Evolutionary conservation across 306 rosid species (phyloP).

Genomic region (Vigna nakashimae): DNA sequence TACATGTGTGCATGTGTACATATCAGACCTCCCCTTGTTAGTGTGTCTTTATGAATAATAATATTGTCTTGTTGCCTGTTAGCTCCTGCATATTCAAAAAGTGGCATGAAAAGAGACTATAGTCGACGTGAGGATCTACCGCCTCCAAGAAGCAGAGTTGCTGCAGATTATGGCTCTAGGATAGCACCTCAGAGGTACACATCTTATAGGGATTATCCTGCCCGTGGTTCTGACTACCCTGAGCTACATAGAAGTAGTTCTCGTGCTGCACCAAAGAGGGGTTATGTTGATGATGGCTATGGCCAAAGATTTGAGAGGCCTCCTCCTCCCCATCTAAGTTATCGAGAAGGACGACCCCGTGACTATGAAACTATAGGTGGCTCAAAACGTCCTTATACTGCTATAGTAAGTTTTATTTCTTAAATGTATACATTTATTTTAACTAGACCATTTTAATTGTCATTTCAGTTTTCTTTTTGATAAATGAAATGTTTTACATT

Average conservation of each 20-base stretch:
- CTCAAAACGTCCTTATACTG: constrained; percentile 83
- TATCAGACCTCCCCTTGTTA: constrained; percentile 23
- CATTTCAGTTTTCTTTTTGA: constrained; percentile 17
- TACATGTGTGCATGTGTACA: background rate
- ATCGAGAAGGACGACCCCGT: constrained; percentile 76
- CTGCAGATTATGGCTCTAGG: constrained; percentile 72
- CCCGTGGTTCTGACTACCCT: constrained; percentile 70
- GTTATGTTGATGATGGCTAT: constrained; percentile 82
- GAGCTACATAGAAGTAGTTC: constrained; percentile 71
- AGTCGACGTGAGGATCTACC: constrained; percentile 75
- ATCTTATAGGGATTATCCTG: constrained; percentile 74
- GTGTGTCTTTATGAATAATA: constrained; percentile 19
- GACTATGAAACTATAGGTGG: constrained; percentile 80
- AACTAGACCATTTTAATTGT: background rate
- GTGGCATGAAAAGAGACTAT: constrained; percentile 82
- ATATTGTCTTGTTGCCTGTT: constrained; percentile 28
- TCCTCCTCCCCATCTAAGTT: constrained; percentile 67
- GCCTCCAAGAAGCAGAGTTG: constrained; percentile 76
- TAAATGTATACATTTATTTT: background rate
- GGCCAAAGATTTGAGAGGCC: constrained; percentile 81
- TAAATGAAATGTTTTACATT: background rate
- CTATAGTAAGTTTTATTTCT: constrained; percentile 58
- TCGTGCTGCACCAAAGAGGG: constrained; percentile 67
- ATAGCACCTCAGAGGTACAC: constrained; percentile 70
- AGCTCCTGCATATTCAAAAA: constrained; percentile 78